phyloP scores from a whole-genome alignment of 2,329 filamentous ascomycete species.

The Sporothrix phasma region DNA sequence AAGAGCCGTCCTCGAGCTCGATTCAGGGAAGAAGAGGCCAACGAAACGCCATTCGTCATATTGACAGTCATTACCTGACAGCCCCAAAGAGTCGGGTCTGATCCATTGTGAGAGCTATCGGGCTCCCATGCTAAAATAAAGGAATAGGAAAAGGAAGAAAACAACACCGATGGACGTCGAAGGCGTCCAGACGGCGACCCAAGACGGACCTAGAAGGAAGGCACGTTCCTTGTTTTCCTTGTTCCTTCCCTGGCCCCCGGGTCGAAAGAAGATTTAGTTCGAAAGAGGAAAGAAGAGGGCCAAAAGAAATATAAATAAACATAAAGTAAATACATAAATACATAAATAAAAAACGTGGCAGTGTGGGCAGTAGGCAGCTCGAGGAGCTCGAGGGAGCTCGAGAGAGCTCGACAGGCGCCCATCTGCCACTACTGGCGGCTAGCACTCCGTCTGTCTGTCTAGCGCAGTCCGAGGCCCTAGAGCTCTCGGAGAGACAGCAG shows the following conservation, averaged over 20 bases:
- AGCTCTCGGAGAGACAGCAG: background rate
- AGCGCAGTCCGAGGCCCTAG: too few species aligned
- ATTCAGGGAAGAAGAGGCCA: background rate
- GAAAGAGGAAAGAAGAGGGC: constrained; percentile 6
- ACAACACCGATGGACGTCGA: background rate
- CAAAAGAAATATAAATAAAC: too few species aligned
- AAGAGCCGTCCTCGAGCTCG: background rate
- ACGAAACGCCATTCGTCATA: background rate
- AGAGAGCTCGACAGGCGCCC: background rate
- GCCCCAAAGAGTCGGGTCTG: background rate
- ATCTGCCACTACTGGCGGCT: background rate
- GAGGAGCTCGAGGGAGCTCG: background rate
- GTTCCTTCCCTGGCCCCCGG: background rate
- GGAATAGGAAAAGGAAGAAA: too few species aligned
- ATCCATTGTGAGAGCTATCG: background rate
- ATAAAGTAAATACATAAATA: too few species aligned
- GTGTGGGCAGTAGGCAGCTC: too few species aligned
- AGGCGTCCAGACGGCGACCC: too few species aligned
- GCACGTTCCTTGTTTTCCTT: background rate
- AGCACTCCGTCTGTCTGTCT: background rate
- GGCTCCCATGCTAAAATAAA: background rate
- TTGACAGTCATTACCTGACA: background rate
- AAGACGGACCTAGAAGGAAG: background rate
- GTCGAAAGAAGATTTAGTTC: background rate
- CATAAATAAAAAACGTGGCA: constrained; percentile 1